Evolutionary conservation across 768 basidiomycete genomes (phyloP).

Genomic region (Phaffia tasmanica): DNA sequence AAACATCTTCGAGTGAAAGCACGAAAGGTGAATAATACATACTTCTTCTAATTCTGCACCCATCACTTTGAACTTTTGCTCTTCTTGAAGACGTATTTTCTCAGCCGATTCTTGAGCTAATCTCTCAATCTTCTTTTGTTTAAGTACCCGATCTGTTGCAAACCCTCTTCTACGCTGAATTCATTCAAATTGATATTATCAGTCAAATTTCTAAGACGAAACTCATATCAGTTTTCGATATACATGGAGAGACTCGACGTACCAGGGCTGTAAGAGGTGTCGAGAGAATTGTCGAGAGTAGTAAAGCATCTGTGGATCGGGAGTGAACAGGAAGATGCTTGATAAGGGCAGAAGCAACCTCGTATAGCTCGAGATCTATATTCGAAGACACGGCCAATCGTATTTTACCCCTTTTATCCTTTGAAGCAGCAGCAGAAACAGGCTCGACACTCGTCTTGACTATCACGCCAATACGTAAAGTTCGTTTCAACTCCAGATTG

Average conservation of each 20-base stretch:
- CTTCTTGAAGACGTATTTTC: constrained; percentile 44
- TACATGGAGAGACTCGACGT: constrained; percentile 54
- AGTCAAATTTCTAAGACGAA: neutral
- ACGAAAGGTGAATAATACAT: constrained; percentile 39
- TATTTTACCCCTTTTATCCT: constrained; percentile 27
- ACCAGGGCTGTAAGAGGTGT: constrained; percentile 73
- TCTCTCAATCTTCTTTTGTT: constrained; percentile 56
- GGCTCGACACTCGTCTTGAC: constrained; percentile 25
- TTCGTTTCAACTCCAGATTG: constrained; percentile 32
- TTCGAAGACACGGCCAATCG: constrained; percentile 67
- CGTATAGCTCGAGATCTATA: constrained; percentile 75
- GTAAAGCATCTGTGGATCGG: constrained; percentile 71
- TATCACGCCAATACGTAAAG: constrained; percentile 38
- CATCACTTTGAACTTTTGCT: constrained; percentile 53
- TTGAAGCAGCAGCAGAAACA: constrained; percentile 26
- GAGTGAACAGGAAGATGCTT: constrained; percentile 63
- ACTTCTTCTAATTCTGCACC: constrained; percentile 63
- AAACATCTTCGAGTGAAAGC: constrained; percentile 25
- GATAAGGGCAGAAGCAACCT: constrained; percentile 70
- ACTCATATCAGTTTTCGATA: neutral
- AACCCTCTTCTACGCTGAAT: constrained; percentile 7
- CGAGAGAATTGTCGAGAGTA: constrained; percentile 87
- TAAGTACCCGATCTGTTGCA: constrained; percentile 61
- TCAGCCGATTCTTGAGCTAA: constrained; percentile 36
- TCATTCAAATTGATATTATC: neutral